Percentiles rank a stretch among this genome's conserved stretches.
phyloP scores from a whole-genome alignment of 768 basidiomycete species.

The Boletus pseudopeckii region DNA sequence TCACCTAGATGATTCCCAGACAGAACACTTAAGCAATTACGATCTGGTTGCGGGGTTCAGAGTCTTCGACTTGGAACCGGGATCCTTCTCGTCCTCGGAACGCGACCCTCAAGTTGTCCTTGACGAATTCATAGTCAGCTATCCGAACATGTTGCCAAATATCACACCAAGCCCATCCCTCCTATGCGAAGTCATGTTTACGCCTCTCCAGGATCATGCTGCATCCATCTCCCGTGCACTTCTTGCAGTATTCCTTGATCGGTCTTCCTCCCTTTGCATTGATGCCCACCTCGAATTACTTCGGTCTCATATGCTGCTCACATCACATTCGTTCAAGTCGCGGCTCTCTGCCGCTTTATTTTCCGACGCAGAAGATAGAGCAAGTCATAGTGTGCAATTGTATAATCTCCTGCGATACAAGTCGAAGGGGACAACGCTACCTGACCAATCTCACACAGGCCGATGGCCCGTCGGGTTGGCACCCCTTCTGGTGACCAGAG shows the following conservation, averaged over 20 bases:
- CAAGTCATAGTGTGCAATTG: conserved; percentile 29
- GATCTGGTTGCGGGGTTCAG: conserved; percentile 45
- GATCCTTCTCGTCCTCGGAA: conserved; percentile 32
- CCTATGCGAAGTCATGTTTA: conserved; percentile 60
- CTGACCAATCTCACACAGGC: conserved; percentile 16
- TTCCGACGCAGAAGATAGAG: conserved; percentile 61
- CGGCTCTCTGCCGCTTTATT: conserved; percentile 72
- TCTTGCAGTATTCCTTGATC: conserved; percentile 61
- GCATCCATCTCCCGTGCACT: conserved; percentile 63
- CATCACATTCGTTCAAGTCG: conserved; percentile 68
- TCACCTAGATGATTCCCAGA: not conserved
- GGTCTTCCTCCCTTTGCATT: conserved; percentile 62
- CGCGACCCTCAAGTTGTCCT: conserved; percentile 29
- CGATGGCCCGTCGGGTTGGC: conserved; percentile 73
- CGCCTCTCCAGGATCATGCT: conserved; percentile 59
- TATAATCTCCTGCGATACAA: conserved; percentile 24
- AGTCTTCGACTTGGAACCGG: conserved; percentile 69
- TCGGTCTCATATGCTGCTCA: conserved; percentile 72
- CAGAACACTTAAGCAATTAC: conserved; percentile 12
- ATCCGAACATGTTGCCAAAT: conserved; percentile 57
- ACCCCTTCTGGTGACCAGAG: conserved; percentile 64
- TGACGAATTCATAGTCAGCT: conserved; percentile 48
- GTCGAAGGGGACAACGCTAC: conserved; percentile 13
- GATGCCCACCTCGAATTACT: conserved; percentile 64
- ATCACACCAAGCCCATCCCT: conserved; percentile 62